Evolutionary conservation across 1,284 basidiomycete species (phyloP), one percentile per base, ranked within the genome.

Genomic region (Microbotryomycetes sp.): DNA sequence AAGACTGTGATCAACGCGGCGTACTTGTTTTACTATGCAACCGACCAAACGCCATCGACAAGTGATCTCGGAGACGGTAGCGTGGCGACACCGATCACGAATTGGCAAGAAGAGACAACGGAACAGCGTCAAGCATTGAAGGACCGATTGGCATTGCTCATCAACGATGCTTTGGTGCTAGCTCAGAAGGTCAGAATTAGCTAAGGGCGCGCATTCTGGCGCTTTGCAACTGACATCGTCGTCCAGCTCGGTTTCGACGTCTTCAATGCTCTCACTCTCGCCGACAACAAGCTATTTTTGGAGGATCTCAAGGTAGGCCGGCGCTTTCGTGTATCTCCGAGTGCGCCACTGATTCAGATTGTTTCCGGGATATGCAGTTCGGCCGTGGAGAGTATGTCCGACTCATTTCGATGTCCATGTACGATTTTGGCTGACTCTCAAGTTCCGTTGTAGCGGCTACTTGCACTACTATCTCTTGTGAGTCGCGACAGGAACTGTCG

Each of bases 11-110:
- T 96, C 46, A 85, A 94, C 67, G 92, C 89, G 0, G 91, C 89
- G 6, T 96, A 96, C 75, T 79, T 96, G n/a, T 96, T 85, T 75
- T 96, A 94, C 77, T 94, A 94, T 70, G 89, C 84, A 23, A 85
- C 85, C 6, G 62, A 60, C 21, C 55, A 59, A 2, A 59, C 58
- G 7, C 66, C 69, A 6, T 67, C 67, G 16, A 65, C 61, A 26
- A 51, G 57, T 5, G 60, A 68, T 35, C 54, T 71, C 3, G 65
- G 61, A 5, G 63, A 70, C 49, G 59, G 64, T 2, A 59, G 56
- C 29, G 50, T 57, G 18, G 64, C 58, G 3, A 61, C 54, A n/a
- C 56, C 61, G 15, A 66, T 66, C 5, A 56, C 35, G 41, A 66
- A 66, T 24, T 72, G 71, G 71, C 59, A 72, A 56, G 74, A 81